Evolutionary conservation across 257 asterid genomes (phyloP).

Genomic region (Paulownia fortunei): DNA sequence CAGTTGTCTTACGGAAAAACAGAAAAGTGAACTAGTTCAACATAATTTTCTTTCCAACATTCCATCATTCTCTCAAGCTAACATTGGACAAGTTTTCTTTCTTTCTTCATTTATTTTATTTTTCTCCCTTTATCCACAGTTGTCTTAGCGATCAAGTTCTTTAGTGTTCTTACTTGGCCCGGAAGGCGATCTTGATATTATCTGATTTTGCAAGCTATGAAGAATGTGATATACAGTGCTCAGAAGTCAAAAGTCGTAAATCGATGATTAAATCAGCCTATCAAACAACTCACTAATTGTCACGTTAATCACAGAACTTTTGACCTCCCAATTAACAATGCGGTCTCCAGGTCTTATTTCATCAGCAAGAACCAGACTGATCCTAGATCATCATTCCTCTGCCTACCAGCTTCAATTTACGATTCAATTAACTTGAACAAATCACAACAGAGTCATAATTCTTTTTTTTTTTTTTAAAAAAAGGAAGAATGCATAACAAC

Average conservation of each 20-base stretch:
- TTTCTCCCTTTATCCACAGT: neutral
- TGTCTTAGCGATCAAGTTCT: constrained; percentile 8
- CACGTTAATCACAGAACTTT: neutral
- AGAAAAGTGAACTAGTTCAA: neutral
- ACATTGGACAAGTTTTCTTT: constrained; percentile 2
- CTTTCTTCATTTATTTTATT: neutral
- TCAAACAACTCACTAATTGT: neutral
- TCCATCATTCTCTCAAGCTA: neutral
- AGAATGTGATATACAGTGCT: neutral
- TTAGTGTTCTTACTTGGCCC: neutral
- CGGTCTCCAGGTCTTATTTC: neutral
- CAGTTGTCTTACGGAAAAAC: neutral
- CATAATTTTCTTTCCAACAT: neutral
- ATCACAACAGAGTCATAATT: neutral
- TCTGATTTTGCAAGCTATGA: neutral
- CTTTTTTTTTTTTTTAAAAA: too few relatives aligned
- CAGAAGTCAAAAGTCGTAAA: neutral
- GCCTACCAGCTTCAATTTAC: constrained; percentile 1
- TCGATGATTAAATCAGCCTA: neutral
- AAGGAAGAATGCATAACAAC: neutral
- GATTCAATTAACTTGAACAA: neutral
- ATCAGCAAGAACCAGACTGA: neutral
- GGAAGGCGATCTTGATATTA: neutral
- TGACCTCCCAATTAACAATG: neutral
- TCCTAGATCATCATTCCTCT: neutral